Percentiles rank a stretch among this genome's conserved stretches.
Conservation (phyloP, 2,329 filamentous ascomycete species). For the Colletotrichum karsti region DNA sequence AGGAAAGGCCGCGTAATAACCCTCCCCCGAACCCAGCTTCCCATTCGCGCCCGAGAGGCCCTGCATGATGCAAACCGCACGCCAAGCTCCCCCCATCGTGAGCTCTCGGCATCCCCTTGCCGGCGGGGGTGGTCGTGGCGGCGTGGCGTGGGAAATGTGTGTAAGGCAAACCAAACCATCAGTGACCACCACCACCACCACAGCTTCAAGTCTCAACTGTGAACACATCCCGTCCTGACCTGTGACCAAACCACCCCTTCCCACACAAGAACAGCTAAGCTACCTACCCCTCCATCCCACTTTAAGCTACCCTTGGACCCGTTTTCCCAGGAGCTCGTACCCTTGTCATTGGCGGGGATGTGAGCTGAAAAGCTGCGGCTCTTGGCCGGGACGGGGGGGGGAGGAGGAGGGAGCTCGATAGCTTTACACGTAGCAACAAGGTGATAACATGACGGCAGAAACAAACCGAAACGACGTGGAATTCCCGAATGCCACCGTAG, state of each 20-base stretch:
- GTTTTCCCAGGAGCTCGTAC: not conserved
- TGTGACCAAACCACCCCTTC: no score
- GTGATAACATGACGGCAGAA: constrained; percentile 1
- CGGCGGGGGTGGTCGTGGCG: constrained; percentile 8
- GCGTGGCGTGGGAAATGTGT: no score
- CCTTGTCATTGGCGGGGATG: constrained; percentile 1
- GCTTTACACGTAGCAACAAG: not conserved
- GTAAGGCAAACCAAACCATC: no score
- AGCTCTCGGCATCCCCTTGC: constrained; percentile 24
- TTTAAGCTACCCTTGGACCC: constrained; percentile 4
- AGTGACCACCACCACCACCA: no score
- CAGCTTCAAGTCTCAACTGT: no score
- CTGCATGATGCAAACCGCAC: constrained; percentile 12
- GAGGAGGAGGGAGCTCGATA: not conserved
- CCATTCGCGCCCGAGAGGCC: constrained; percentile 7
- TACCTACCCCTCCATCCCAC: constrained; percentile 25
- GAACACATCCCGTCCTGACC: no score
- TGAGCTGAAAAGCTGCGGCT: not conserved
- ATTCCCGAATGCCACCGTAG: not conserved
- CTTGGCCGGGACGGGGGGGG: no score
- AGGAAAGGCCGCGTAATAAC: constrained; percentile 22
- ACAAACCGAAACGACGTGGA: constrained; percentile 15
- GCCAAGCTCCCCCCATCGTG: constrained; percentile 24
- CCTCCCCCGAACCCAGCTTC: not conserved
- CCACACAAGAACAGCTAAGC: not conserved